Evolutionary conservation across 2,329 filamentous ascomycete genomes (phyloP), one percentile per base, ranked within the genome.

Genomic region (Pseudocercospora vitis): DNA sequence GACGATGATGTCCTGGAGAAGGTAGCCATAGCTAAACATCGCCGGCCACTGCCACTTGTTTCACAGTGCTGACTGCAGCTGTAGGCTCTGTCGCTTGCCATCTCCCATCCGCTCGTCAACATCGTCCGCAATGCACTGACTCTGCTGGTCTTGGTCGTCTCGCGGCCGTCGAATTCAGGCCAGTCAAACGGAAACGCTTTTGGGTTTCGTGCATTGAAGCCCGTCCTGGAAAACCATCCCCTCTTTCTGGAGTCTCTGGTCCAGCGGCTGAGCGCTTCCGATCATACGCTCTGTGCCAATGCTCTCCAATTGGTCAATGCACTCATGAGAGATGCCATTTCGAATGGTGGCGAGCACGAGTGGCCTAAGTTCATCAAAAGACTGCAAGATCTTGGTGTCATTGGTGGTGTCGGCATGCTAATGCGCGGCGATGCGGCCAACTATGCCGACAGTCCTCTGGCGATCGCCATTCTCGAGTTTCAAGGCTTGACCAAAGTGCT

Each of bases 71-170:
- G 42, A 28, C 42, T 19, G 24, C 8, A 14, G 40, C 16, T 14
- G 37, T 65, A 86, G 77, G 84, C 96, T 57, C 91, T 97, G 64
- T 88, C 96, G 71, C 80, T 99, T 48, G 90, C 97, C 58, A 92
- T 97, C 64, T 92, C 85, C 26, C 94, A 97, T 70, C 94, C 92
- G 19, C 81, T 99, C 57, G 94, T 99, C 73, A 99, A 99, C 71
- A 96, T 97, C 68, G 83, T 99, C 56, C 85, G 94, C 60, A 94
- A 94, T 65, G 92, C 92, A 67, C 96, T 99, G 88, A 92, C 91
- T 42, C 95, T 99, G 57, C 81, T 99, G 52, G 92, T 96, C 42
- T 90, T 91, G 9, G 86, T 97, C 53, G 92, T 99, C 48, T 87
- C 90, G 58, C 88, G 95, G 72, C 90, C 91, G 23, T 85, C 66